These are phyloP conservation scores for Chenopodium quinoa DNA, from an alignment of 148 eudicot genomes.

Conservation along the genomic window DNA sequence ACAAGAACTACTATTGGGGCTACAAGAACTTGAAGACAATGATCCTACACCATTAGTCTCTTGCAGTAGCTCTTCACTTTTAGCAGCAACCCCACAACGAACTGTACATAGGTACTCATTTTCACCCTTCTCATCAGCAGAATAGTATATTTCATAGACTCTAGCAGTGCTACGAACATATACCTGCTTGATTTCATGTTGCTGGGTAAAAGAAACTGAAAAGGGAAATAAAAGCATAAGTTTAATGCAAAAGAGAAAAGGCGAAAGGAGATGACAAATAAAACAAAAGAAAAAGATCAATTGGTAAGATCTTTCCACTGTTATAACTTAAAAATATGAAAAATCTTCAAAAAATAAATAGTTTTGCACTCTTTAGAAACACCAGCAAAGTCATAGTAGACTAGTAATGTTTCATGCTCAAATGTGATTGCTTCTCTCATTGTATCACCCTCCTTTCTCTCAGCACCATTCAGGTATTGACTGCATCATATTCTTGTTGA, in stretches of 20 bases:
- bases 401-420: no score
- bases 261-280: not conserved
- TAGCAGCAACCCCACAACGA: slow-evolving; percentile 68
- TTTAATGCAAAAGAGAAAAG: not conserved
- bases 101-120: slow-evolving; percentile 86
- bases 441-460: not conserved
- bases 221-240: not conserved
- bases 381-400: not conserved
- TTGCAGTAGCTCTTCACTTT: slow-evolving; percentile 42
- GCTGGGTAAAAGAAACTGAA: slow-evolving; percentile 63
- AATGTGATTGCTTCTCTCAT: not conserved
- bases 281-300: not conserved
- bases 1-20: slow-evolving; percentile 26
- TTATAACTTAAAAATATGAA: not conserved
- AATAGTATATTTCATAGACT: slow-evolving; percentile 76
- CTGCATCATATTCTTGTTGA: no score
- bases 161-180: slow-evolving; percentile 86
- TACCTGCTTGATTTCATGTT: slow-evolving; percentile 71
- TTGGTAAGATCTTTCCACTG: not conserved
- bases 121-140: slow-evolving; percentile 34
- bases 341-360: not conserved
- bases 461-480: no score
- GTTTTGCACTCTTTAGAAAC: not conserved
- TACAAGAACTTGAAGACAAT: slow-evolving; percentile 24
- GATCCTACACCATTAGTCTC: slow-evolving; percentile 34